Evolutionary conservation across 1,139 yeast genomes (phyloP), one percentile per base, ranked within the genome.

Genomic region (Debaryomyces robertsiae): DNA sequence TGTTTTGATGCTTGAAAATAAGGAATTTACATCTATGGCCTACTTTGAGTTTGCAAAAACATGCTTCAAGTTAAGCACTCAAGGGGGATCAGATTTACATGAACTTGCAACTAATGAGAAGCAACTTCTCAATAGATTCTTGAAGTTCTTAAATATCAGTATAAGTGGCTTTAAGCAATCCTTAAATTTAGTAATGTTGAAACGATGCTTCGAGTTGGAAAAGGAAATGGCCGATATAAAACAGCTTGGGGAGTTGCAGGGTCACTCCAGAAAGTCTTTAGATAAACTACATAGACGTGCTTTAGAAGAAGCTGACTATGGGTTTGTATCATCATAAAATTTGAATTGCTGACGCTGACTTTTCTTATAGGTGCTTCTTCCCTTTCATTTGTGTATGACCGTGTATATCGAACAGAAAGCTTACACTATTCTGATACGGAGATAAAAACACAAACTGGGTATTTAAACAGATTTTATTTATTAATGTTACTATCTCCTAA

Each of bases 121-220:
- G 27, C 46, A 44, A 9, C 36, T 52, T 11, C 60, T 67, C 45
- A 55, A 51, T 30, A 53, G 51, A 32, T 58, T 69, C 6, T 46
- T 75, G 4, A 61, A 66, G 30, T 67, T 57, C 42, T 55, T 77
- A 39, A 71, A 73, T 40, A 47, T 59, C 4, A 58, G 81, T 11
- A 67, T 78, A n/a, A 55, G 61, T 3, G 78, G 79, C 1, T 77
- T 67, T 52, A 70, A 67, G 35, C 57, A 53, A 32, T 53, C 67
- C 32, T 56, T 48, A 15, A 55, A 66, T 44, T 50, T 65, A 24
- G 58, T 45, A 51, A 63, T 54, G 64, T 63, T 58, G 9, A 43
- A 52, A 17, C 48, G 53, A 38, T 63, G 73, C 38, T 67, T 67
- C 41, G 51, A 56, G 34, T 52, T 69, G 16, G 73, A 69, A 45